Base-by-base conservation (phyloP, 768 basidiomycete genomes). In the Serendipita sp. region DNA sequence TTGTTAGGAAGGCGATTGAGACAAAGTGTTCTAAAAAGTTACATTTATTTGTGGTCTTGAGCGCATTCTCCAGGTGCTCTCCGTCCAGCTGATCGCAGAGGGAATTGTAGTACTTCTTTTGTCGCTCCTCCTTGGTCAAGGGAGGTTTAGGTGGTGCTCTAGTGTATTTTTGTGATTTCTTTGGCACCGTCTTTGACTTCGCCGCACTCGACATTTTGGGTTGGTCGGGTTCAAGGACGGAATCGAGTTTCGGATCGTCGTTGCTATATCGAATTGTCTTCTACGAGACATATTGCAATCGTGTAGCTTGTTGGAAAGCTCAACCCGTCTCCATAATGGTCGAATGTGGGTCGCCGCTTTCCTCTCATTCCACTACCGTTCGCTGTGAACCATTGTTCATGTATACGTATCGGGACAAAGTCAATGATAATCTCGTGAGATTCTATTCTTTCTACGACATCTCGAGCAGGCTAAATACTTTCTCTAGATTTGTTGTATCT, bases 11-110 rank as follows among this genome's bases (percentile, higher is more conserved):
- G n/a, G 30, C 58, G 14, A 62, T 30, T 61, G 77, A 82, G 63
- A n/a, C n/a, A n/a, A n/a, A n/a, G n/a, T n/a, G n/a, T n/a, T n/a
- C n/a, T n/a, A n/a, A n/a, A n/a, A n/a, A 68, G 70, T 65, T 68
- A 90, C 93, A 87, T 77, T 90, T 92, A 73, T 91, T 86, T 76
- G 90, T 93, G 65, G 92, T 93, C 79, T 85, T 90, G 69, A 92
- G 79, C 28, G 90, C 91, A 68, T 90, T 91, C 45, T 75, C 73
- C 70, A 90, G 85, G 74, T 93, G 84, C 1, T 86, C 88, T n/a
- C 86, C 90, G 65, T 94, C 90, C 67, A 94, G 84, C 71, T 95
- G 93, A 9, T 88, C 86, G 70, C 82, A 85, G 2, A 96, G 74
- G 42, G 88, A 87, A 56, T 81, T 82, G 73, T 88, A 92, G 60